Percentiles rank a stretch among this genome's conserved stretches.
phyloP scores from a whole-genome alignment of 2,329 filamentous ascomycete species.

The Zarea fungicola region DNA sequence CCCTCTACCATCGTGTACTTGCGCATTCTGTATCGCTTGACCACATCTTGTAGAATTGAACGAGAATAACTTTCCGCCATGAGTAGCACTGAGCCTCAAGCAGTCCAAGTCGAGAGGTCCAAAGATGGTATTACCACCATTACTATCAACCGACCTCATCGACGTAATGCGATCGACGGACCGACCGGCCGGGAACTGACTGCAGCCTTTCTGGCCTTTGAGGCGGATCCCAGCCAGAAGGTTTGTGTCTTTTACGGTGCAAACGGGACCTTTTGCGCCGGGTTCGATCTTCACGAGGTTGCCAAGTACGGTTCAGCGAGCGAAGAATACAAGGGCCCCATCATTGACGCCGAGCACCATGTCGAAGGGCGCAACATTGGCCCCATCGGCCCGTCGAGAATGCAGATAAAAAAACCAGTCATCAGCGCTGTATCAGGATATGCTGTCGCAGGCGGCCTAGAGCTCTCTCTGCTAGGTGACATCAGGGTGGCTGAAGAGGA shows the following conservation, averaged over 20 bases:
- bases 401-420: conserved; percentile 45
- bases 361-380: conserved; percentile 24
- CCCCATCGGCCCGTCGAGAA: conserved; percentile 47
- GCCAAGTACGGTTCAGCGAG: conserved; percentile 18
- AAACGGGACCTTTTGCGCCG: conserved; percentile 45
- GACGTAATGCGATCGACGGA: conserved; percentile 47
- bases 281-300: conserved; percentile 45
- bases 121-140: conserved; percentile 45
- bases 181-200: conserved; percentile 42
- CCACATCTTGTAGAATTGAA: no score
- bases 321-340: conserved; percentile 1
- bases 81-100: neutral
- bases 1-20: no score
- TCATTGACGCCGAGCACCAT: conserved; percentile 8
- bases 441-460: conserved; percentile 48
- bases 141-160: conserved; percentile 43
- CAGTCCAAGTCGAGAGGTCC: conserved; percentile 5
- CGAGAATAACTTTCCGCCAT: no score
- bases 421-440: conserved; percentile 46
- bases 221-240: conserved; percentile 44
- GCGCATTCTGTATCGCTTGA: no score
- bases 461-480: conserved; percentile 47
- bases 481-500: conserved; percentile 48
- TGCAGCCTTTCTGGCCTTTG: conserved; percentile 42
- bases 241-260: conserved; percentile 45